These are phyloP conservation scores for Termitomyces sp. DNA, from an alignment of 768 basidiomycete genomes.

Conservation along the genomic window DNA sequence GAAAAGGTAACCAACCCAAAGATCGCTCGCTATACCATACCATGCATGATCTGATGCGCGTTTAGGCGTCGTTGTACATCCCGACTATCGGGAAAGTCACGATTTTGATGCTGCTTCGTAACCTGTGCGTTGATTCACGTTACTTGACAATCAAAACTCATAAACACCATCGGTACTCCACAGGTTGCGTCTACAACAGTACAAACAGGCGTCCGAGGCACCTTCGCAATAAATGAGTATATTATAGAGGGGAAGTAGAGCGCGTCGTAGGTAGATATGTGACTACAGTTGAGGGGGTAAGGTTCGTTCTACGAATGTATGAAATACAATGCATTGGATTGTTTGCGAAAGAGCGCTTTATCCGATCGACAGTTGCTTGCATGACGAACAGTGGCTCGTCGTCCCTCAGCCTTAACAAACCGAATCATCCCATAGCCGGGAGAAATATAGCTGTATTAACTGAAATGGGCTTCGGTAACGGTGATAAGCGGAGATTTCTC, in stretches of 20 bases:
- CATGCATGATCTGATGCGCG: not conserved
- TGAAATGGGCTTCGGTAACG: conserved; percentile 49
- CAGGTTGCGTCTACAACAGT: conserved; percentile 57
- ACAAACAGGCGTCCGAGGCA: conserved; percentile 30
- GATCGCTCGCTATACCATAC: not conserved
- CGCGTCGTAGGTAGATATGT: conserved; percentile 22
- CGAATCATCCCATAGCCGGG: not conserved
- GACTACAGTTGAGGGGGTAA: conserved; percentile 18
- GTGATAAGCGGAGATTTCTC: conserved; percentile 26
- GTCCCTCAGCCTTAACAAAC: not conserved
- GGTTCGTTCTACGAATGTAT: conserved; percentile 23
- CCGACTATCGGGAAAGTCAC: conserved; percentile 98
- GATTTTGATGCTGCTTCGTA: conserved; percentile 95
- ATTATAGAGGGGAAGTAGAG: conserved; percentile 25
- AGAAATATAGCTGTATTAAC: conserved; percentile 5
- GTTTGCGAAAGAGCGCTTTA: conserved; percentile 9
- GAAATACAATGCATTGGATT: conserved; percentile 26
- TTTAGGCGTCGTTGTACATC: conserved; percentile 87
- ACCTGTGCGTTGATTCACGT: conserved; percentile 60
- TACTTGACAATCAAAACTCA: not conserved
- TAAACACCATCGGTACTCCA: not conserved
- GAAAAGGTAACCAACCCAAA: conserved; percentile 72
- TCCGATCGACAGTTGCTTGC: not conserved
- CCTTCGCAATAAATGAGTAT: conserved; percentile 27
- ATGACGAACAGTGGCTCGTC: conserved; percentile 1